Percentiles rank a stretch among this genome's conserved stretches.
Evolutionary conservation across 192 early-diverging fungal genomes (phyloP).

Genomic region (Bifiguratus adelaidae): DNA sequence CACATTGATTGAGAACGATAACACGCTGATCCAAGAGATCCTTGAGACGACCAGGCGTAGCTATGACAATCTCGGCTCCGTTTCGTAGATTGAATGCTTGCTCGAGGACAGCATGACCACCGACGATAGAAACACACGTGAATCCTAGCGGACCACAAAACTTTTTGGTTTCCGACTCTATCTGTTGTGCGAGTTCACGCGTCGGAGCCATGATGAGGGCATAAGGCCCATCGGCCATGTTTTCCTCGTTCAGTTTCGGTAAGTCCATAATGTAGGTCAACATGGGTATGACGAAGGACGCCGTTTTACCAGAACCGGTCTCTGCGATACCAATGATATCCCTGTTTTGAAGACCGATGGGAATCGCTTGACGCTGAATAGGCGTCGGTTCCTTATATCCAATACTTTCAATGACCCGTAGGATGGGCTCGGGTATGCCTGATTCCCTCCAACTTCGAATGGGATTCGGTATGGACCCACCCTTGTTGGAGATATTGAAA

Average conservation of each 20-base stretch:
- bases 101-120: conserved; percentile 79
- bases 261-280: conserved; percentile 76
- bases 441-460: conserved; percentile 86
- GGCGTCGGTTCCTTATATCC: conserved; percentile 95
- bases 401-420: conserved; percentile 67
- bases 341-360: conserved; percentile 86
- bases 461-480: conserved; percentile 82
- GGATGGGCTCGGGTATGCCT: conserved; percentile 48
- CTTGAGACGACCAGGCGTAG: conserved; percentile 91
- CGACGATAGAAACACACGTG: conserved; percentile 74
- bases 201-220: conserved; percentile 93
- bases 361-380: conserved; percentile 95
- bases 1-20: conserved; percentile 85
- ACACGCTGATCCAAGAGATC: conserved; percentile 88
- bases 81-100: conserved; percentile 83
- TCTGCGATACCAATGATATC: conserved; percentile 84
- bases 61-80: conserved; percentile 95
- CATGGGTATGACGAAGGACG: conserved; percentile 94
- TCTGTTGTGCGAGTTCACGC: conserved; percentile 95
- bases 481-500: conserved; percentile 91
- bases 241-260: conserved; percentile 67
- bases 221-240: conserved; percentile 81
- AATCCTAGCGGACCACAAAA: conserved; percentile 81
- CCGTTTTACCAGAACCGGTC: conserved; percentile 93
- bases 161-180: conserved; percentile 87